phyloP scores from a whole-genome alignment of 495 filamentous ascomycete species.

The Evansstolkia leycettana region DNA sequence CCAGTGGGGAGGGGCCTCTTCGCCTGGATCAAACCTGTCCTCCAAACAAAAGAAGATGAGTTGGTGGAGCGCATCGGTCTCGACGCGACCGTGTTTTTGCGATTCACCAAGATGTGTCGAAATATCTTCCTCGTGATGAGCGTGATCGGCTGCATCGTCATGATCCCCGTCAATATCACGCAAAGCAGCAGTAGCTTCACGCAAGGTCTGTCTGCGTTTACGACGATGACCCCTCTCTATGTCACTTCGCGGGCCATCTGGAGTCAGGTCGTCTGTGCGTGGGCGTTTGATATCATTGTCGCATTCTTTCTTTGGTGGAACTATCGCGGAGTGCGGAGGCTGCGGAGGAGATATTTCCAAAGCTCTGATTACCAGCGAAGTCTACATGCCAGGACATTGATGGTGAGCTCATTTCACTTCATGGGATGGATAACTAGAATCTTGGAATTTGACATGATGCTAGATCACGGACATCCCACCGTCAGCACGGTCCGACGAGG shows the following conservation, averaged over 20 bases:
- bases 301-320: conserved; percentile 82
- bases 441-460: neutral
- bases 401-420: conserved; percentile 39
- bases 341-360: conserved; percentile 72
- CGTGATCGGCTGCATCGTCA: conserved; percentile 60
- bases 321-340: conserved; percentile 55
- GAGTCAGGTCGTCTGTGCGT: conserved; percentile 74
- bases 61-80: conserved; percentile 70
- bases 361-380: conserved; percentile 83
- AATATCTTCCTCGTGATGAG: conserved; percentile 71
- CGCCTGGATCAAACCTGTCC: conserved; percentile 70
- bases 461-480: conserved; percentile 78
- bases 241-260: conserved; percentile 42
- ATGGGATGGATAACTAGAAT: neutral
- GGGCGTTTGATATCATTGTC: conserved; percentile 63
- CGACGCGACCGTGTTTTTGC: conserved; percentile 82
- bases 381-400: conserved; percentile 79
- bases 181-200: conserved; percentile 26
- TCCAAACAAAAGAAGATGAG: conserved; percentile 60
- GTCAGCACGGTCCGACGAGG: conserved; percentile 65
- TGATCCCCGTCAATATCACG: conserved; percentile 74
- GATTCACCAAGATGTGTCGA: conserved; percentile 83
- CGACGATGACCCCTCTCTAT: conserved; percentile 41
- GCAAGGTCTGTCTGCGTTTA: conserved; percentile 26
- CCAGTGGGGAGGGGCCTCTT: conserved; percentile 73